Evolutionary conservation across 495 filamentous ascomycete species (phyloP).

Genomic region (Daldinia concentrica): DNA sequence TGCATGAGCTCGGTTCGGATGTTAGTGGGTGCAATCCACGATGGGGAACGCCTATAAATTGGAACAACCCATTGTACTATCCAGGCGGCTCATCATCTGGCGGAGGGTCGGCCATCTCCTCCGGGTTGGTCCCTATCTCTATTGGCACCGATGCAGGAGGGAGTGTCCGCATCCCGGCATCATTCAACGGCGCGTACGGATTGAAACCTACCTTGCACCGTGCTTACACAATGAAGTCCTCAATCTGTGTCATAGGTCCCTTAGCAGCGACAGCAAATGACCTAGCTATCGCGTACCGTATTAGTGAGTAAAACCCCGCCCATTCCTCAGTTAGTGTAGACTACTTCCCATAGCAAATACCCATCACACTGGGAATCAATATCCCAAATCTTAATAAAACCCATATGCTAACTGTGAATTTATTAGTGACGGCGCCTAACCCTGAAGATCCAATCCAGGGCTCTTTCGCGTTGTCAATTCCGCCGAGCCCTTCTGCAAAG

Average conservation of each 20-base stretch:
- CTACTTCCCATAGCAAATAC: not conserved
- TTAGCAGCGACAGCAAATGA: slow-evolving; percentile 81
- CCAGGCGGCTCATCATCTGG: slow-evolving; percentile 91
- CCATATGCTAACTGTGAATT: slow-evolving; percentile 1
- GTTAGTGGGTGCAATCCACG: slow-evolving; percentile 52
- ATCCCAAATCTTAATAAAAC: not conserved
- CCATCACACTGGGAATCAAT: not conserved
- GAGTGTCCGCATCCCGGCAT: slow-evolving; percentile 80
- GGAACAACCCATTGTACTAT: slow-evolving; percentile 81
- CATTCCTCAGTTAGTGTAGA: not conserved
- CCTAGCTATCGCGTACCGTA: slow-evolving; percentile 81
- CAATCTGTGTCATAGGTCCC: slow-evolving; percentile 76
- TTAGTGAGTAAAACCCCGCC: slow-evolving; percentile 46
- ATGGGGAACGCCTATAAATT: slow-evolving; percentile 82
- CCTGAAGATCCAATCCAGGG: slow-evolving; percentile 55
- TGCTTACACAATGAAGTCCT: slow-evolving; percentile 65
- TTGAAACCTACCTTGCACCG: slow-evolving; percentile 85
- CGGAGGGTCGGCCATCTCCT: slow-evolving; percentile 77
- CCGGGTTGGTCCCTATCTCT: slow-evolving; percentile 82
- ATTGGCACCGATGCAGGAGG: slow-evolving; percentile 90
- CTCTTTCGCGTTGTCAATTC: slow-evolving; percentile 52
- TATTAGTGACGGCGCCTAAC: slow-evolving; percentile 72
- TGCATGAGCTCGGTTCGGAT: slow-evolving; percentile 85
- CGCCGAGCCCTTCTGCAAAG: slow-evolving; percentile 53
- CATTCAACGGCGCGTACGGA: slow-evolving; percentile 88